phyloP scores from a whole-genome alignment of 768 basidiomycete species.

The Tulasnella sp. region DNA sequence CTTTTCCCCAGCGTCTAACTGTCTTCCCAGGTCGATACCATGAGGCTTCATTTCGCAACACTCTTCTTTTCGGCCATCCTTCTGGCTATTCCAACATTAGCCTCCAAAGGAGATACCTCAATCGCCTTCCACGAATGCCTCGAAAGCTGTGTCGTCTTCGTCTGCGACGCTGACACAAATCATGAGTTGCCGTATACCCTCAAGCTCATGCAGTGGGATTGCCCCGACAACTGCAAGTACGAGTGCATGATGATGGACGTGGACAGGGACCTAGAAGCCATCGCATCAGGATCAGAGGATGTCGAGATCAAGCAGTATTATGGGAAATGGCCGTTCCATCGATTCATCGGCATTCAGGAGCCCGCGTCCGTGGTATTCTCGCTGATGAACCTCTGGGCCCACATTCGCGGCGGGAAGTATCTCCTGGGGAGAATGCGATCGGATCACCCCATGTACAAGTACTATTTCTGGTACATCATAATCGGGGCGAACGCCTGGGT shows the following conservation, averaged over 20 bases:
- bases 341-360: constrained; percentile 86
- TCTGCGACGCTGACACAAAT: constrained; percentile 40
- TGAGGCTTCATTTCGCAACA: not conserved
- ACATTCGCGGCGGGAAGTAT: constrained; percentile 56
- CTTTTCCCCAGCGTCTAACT: not conserved
- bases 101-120: constrained; percentile 64
- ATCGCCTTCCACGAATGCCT: constrained; percentile 54
- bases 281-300: not conserved
- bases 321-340: constrained; percentile 97
- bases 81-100: constrained; percentile 33
- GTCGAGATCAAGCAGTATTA: constrained; percentile 67
- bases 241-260: constrained; percentile 80
- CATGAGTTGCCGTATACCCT: constrained; percentile 46
- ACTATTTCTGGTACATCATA: constrained; percentile 63
- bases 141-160: constrained; percentile 42
- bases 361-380: constrained; percentile 90
- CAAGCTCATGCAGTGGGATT: constrained; percentile 78
- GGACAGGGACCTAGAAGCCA: constrained; percentile 47
- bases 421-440: constrained; percentile 49
- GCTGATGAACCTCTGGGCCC: constrained; percentile 75
- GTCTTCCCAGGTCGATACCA: not conserved
- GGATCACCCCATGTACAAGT: constrained; percentile 64
- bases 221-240: constrained; percentile 84
- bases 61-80: not conserved
- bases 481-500: constrained; percentile 87